A percentile compares a stretch with the other conserved stretches of the same genome.
Conservation (phyloP, 176 grass and related monocot genomes). For the Neostapfia colusana region DNA sequence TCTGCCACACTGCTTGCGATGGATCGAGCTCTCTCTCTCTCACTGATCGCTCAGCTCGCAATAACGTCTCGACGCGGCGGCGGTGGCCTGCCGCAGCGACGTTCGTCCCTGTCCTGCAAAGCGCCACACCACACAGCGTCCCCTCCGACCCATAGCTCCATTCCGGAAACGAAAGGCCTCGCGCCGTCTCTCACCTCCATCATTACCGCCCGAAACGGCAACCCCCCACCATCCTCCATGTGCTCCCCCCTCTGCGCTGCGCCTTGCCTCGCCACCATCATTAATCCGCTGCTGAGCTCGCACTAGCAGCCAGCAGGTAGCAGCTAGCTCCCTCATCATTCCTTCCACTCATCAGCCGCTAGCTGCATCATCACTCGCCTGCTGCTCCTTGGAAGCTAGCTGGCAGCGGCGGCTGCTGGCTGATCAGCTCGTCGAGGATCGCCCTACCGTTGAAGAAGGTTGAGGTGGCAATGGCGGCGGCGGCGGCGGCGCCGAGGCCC, state of each 20-base stretch:
- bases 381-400: neutral
- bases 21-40: neutral
- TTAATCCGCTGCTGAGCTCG: neutral
- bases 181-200: conserved; percentile 25
- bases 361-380: neutral
- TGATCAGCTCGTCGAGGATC: neutral
- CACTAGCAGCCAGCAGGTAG: neutral
- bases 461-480: neutral
- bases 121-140: neutral
- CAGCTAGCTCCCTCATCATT: neutral
- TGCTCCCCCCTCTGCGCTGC: neutral
- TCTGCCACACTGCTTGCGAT: neutral
- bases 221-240: conserved; percentile 6
- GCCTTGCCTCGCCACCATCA: neutral
- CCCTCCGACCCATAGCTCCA: neutral
- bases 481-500: conserved; percentile 39
- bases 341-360: neutral
- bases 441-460: neutral
- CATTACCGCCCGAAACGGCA: conserved; percentile 43
- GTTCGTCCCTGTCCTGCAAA: neutral
- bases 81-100: neutral
- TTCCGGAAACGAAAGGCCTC: conserved; percentile 20
- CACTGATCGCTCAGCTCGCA: neutral
- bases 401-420: neutral
- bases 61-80: neutral